phyloP scores from a whole-genome alignment of 352 stramenopile genomes.

The Blastocystis sp. region DNA sequence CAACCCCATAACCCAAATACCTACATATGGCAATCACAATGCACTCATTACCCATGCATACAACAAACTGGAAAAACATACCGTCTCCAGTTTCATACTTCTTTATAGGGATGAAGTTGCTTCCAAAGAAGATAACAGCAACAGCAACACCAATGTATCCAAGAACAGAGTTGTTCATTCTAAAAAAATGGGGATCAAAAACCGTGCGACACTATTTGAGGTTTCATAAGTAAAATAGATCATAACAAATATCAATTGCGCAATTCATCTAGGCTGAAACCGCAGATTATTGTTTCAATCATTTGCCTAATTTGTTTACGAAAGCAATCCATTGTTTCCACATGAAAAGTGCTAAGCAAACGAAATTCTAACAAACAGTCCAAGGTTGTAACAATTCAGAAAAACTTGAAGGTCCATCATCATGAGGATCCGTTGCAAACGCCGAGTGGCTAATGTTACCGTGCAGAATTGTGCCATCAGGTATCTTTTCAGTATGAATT shows the following conservation, averaged over 20 bases:
- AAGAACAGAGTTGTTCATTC: slow-evolving; percentile 37
- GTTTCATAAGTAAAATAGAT: not conserved
- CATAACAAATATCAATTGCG: not conserved
- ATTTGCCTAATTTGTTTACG: not conserved
- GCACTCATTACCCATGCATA: slow-evolving; percentile 50
- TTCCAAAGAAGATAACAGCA: slow-evolving; percentile 62
- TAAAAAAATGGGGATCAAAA: not conserved
- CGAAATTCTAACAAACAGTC: not conserved
- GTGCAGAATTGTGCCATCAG: slow-evolving; percentile 19
- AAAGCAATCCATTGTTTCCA: not conserved
- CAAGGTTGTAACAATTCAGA: not conserved
- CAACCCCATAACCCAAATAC: slow-evolving; percentile 62
- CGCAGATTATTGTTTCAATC: not conserved
- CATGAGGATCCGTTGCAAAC: slow-evolving; percentile 3
- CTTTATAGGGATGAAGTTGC: slow-evolving; percentile 64
- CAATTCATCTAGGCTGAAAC: not conserved
- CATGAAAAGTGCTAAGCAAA: not conserved
- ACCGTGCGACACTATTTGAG: not conserved
- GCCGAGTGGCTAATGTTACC: slow-evolving; percentile 50
- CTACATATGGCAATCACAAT: not conserved
- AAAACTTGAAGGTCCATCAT: slow-evolving; percentile 18
- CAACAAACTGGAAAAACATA: slow-evolving; percentile 62
- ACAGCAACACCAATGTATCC: slow-evolving; percentile 57
- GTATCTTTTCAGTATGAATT: slow-evolving; percentile 53
- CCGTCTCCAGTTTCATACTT: slow-evolving; percentile 63